These are phyloP conservation scores for Penicillium expansum DNA, from an alignment of 2,329 filamentous ascomycete species.

Conservation along the genomic window DNA sequence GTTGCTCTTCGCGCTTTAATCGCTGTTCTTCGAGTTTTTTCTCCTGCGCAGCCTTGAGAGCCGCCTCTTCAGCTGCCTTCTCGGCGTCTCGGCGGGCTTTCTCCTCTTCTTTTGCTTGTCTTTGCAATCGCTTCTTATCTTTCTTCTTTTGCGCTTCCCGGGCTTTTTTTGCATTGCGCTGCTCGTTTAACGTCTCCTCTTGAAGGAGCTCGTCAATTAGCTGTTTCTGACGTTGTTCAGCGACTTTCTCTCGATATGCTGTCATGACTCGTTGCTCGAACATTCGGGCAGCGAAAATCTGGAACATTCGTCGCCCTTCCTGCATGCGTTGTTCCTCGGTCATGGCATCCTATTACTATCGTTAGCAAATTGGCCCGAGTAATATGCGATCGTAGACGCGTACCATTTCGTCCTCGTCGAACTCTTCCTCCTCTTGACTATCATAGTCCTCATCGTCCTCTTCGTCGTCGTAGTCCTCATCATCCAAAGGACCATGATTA, in stretches of 20 bases:
- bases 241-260: conserved; percentile 97
- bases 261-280: conserved; percentile 96
- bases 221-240: conserved; percentile 84
- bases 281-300: conserved; percentile 98
- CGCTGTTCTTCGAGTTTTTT: conserved; percentile 77
- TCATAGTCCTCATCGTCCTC: conserved; percentile 68
- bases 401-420: conserved; percentile 66
- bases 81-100: conserved; percentile 84
- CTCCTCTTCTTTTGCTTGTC: conserved; percentile 85
- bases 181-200: conserved; percentile 70
- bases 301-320: conserved; percentile 96
- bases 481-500: conserved; percentile 72
- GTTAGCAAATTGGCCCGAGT: conserved; percentile 10
- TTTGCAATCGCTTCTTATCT: conserved; percentile 86
- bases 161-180: conserved; percentile 87
- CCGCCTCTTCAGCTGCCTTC: conserved; percentile 81
- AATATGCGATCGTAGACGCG: conserved; percentile 24
- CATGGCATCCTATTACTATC: conserved; percentile 75
- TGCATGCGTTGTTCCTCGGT: conserved; percentile 99
- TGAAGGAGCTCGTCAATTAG: conserved; percentile 88
- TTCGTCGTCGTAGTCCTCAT: conserved; percentile 67
- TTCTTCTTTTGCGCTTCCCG: conserved; percentile 94
- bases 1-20: conserved; percentile 81
- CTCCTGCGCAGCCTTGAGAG: conserved; percentile 70
- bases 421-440: conserved; percentile 62